phyloP scores from a whole-genome alignment of 257 asterid species.

The Primulina eburnea region DNA sequence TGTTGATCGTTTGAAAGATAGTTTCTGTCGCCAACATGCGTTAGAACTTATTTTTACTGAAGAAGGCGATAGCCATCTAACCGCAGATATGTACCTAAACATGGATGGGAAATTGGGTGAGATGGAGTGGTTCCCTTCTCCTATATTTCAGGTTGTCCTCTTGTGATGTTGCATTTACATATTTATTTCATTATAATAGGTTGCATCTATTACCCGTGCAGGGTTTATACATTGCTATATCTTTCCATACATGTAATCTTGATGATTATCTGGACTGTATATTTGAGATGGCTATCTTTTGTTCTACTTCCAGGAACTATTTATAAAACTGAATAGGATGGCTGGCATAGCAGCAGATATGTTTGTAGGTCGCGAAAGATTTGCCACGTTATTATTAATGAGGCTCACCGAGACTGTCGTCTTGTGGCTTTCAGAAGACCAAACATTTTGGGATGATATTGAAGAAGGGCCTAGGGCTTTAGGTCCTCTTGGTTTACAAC shows the following conservation, averaged over 20 bases:
- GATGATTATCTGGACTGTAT: neutral
- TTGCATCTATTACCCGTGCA: neutral
- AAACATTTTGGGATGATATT: slow-evolving; percentile 94
- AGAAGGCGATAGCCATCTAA: slow-evolving; percentile 90
- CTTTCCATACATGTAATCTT: slow-evolving; percentile 3
- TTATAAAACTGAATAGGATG: slow-evolving; percentile 82
- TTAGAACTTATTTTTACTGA: slow-evolving; percentile 93
- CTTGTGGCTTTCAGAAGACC: slow-evolving; percentile 86
- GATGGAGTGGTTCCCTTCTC: slow-evolving; percentile 91
- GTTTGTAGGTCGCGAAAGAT: slow-evolving; percentile 97
- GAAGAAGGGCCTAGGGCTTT: slow-evolving; percentile 86
- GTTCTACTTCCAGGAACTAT: slow-evolving; percentile 68
- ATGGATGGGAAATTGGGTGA: slow-evolving; percentile 79
- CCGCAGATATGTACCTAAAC: slow-evolving; percentile 78
- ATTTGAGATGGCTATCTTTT: slow-evolving; percentile 22
- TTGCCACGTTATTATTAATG: slow-evolving; percentile 82
- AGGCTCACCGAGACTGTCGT: slow-evolving; percentile 97
- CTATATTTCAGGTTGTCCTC: slow-evolving; percentile 79
- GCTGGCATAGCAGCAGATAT: slow-evolving; percentile 81
- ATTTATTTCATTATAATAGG: neutral
- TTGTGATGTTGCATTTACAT: neutral
- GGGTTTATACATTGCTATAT: slow-evolving; percentile 1
- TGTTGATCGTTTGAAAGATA: slow-evolving; percentile 89
- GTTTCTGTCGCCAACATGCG: slow-evolving; percentile 97
- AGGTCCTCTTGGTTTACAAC: slow-evolving; percentile 89